Conservation (phyloP, 2,329 filamentous ascomycete genomes). For the Tolypocladium album region DNA sequence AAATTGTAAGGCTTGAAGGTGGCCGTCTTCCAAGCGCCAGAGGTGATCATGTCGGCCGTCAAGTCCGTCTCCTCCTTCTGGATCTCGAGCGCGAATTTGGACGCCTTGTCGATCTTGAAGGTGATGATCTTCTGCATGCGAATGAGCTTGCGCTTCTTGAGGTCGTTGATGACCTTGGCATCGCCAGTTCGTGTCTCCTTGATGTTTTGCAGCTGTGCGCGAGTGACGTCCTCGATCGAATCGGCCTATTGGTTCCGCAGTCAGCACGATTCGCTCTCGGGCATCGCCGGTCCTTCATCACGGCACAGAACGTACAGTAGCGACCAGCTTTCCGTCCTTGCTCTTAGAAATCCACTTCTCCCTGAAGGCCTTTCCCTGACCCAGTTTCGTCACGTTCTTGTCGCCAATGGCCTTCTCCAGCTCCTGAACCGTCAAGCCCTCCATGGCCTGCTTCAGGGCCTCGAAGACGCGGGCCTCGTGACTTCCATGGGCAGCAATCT, state of each 20-base stretch:
- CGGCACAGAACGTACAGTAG: slow-evolving; percentile 29
- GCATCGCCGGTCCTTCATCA: not conserved
- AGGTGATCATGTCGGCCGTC: slow-evolving; percentile 83
- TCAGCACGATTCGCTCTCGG: not conserved
- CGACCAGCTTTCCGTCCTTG: slow-evolving; percentile 43
- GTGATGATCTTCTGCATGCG: slow-evolving; percentile 72
- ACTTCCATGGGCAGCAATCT: slow-evolving; percentile 64
- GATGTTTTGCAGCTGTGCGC: slow-evolving; percentile 64
- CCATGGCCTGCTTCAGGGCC: slow-evolving; percentile 58
- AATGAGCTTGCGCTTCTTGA: slow-evolving; percentile 88
- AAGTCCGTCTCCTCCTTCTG: slow-evolving; percentile 90
- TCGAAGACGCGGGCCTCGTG: slow-evolving; percentile 78
- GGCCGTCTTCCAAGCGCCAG: slow-evolving; percentile 83
- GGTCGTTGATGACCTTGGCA: slow-evolving; percentile 64
- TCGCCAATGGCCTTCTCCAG: slow-evolving; percentile 60
- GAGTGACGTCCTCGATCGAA: slow-evolving; percentile 69
- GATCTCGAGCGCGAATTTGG: slow-evolving; percentile 82
- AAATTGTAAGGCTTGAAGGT: slow-evolving; percentile 78
- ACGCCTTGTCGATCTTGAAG: slow-evolving; percentile 75
- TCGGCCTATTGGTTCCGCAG: slow-evolving; percentile 36
- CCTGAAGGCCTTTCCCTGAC: slow-evolving; percentile 91
- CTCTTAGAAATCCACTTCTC: slow-evolving; percentile 60
- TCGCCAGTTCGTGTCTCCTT: slow-evolving; percentile 62
- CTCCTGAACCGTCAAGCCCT: slow-evolving; percentile 72
- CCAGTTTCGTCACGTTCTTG: slow-evolving; percentile 66